Base-by-base conservation (phyloP, 2,329 filamentous ascomycete genomes). In the Pseudogymnoascus sp. region DNA sequence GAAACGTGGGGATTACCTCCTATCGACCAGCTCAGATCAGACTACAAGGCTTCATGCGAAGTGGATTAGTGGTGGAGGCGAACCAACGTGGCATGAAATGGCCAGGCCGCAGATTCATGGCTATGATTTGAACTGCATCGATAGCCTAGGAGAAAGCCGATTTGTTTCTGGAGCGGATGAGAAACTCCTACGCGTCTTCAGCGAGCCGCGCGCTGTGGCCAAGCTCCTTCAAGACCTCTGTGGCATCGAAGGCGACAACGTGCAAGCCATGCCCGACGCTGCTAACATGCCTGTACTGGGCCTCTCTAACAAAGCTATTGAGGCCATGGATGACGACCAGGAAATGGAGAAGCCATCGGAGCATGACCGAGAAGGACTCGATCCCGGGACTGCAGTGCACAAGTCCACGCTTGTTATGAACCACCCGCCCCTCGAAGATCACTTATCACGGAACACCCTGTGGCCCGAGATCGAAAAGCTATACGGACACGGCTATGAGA, bases 401-500 rank as follows among this genome's bases (percentile, higher is more conserved):
- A 84, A 82, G 71, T 85, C 85, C 0, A 82, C 84, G 3, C 78
- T 92, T 7, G 82, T 87, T 47, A 80, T 88, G 62, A 77, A 84
- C 44, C 86, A 89, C 67, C 93, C 95, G 10, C 93, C 95, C 0
- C 82, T 91, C 36, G 95, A 99, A 75, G 95, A 97, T 74, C 88
- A 91, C 63, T 84, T 99, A 1, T 89, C 92, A 23, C 87, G 93
- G 8, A 87, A 96, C 74, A 96, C 95, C 0, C 85, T 99, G 33
- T 99, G 93, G 92, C 95, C 95, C 2, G 95, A 99, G 74, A 86
- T 86, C 6, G 95, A 99, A 75, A 99, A 99, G 78, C 83, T 99
- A 1, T 99, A 99, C 76, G 95, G 95, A 1, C 95, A 99, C 76
- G 95, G 95, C 31, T 97, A 97, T 76, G 95, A 99, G 76, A 93